These are phyloP conservation scores for Mallotus nudiflorus DNA, from an alignment of 345 rosid genomes.

Conservation along the genomic window DNA sequence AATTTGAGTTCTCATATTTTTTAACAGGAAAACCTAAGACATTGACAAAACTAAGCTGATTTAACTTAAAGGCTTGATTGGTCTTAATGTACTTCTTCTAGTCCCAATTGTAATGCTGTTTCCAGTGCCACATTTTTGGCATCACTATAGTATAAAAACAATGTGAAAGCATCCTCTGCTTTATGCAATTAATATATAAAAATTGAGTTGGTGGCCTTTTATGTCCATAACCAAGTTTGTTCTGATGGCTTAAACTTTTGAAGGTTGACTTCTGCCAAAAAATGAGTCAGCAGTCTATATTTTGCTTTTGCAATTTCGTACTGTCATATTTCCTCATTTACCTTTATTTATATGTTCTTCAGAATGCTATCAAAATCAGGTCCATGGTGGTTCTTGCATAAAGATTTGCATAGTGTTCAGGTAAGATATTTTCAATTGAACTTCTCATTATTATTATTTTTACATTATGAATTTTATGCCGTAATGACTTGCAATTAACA, in stretches of 20 bases:
- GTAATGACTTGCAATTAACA: too few species aligned
- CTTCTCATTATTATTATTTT: neutral
- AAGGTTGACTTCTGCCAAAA: neutral
- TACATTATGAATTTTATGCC: neutral
- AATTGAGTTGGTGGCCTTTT: neutral
- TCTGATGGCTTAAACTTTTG: neutral
- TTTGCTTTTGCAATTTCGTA: neutral
- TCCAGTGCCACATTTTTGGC: neutral
- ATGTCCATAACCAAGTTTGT: neutral
- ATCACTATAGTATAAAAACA: neutral
- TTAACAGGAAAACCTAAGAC: neutral
- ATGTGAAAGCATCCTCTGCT: neutral
- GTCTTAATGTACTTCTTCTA: neutral
- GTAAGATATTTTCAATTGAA: constrained; percentile 20
- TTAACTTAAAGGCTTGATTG: neutral
- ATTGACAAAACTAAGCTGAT: neutral
- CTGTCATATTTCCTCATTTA: neutral
- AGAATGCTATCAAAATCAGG: constrained; percentile 70
- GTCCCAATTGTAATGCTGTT: neutral
- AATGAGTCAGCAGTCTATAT: neutral
- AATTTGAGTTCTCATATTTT: too few species aligned
- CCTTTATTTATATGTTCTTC: constrained; percentile 21
- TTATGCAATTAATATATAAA: neutral
- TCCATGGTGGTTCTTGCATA: constrained; percentile 97
- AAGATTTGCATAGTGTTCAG: constrained; percentile 38